A percentile compares a stretch with the other conserved stretches of the same genome.
These are phyloP conservation scores for Acacia pycnantha DNA, from an alignment of 331 rosid species.

Conservation along the genomic window DNA sequence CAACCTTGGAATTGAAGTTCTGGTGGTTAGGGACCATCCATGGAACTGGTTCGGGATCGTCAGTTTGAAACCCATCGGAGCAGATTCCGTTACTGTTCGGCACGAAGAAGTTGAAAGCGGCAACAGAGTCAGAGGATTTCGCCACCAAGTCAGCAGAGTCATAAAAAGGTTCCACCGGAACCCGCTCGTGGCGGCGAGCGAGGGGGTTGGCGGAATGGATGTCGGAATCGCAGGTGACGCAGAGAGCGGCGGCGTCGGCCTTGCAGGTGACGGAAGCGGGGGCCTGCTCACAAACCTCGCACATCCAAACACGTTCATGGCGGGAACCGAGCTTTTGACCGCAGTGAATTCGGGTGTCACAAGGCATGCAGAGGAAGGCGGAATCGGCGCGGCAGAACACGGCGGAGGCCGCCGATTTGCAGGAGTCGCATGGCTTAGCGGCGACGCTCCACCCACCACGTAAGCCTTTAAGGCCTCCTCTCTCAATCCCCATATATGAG, in stretches of 20 bases:
- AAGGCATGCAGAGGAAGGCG: slow-evolving; percentile 69
- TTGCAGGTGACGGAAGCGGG: slow-evolving; percentile 93
- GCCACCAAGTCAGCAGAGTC: slow-evolving; percentile 58
- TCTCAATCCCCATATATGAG: slow-evolving; percentile 38
- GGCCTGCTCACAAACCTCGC: slow-evolving; percentile 93
- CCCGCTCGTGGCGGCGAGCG: slow-evolving; percentile 89
- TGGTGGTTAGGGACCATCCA: slow-evolving; percentile 58
- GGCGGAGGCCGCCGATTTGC: slow-evolving; percentile 58
- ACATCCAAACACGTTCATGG: slow-evolving; percentile 91
- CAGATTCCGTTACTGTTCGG: slow-evolving; percentile 26
- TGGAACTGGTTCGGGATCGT: slow-evolving; percentile 33
- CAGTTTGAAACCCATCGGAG: slow-evolving; percentile 14
- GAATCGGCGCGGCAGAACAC: slow-evolving; percentile 74
- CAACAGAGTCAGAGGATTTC: slow-evolving; percentile 40
- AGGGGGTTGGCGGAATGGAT: slow-evolving; percentile 94
- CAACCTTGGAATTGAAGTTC: slow-evolving; percentile 47
- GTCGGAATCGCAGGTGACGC: slow-evolving; percentile 87
- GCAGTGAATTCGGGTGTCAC: slow-evolving; percentile 72
- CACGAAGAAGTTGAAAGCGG: slow-evolving; percentile 34
- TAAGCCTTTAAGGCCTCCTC: slow-evolving; percentile 35
- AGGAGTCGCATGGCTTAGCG: slow-evolving; percentile 76
- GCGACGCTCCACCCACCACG: slow-evolving; percentile 58
- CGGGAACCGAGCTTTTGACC: slow-evolving; percentile 47
- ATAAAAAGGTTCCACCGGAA: slow-evolving; percentile 79
- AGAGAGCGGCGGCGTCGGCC: slow-evolving; percentile 93